Conservation (phyloP, 768 basidiomycete genomes). For the Tricholoma matsutake region DNA sequence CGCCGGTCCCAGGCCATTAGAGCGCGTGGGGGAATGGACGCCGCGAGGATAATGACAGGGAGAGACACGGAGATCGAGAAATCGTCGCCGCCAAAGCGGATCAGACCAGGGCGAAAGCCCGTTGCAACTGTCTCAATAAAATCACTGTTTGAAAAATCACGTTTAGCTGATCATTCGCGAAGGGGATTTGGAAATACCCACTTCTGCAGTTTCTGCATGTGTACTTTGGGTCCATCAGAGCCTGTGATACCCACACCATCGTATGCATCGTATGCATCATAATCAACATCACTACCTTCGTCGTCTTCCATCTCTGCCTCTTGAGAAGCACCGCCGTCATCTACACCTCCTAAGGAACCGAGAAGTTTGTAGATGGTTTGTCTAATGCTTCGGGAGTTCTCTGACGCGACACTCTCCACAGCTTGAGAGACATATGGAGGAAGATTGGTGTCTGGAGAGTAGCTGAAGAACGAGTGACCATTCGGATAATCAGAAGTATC, state of each 20-base stretch:
- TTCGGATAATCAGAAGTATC: conserved; percentile 68
- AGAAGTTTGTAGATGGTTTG: conserved; percentile 45
- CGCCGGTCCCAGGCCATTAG: conserved; percentile 73
- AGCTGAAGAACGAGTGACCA: conserved; percentile 55
- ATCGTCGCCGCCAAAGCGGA: conserved; percentile 47
- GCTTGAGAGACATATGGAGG: conserved; percentile 37
- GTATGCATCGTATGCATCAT: conserved; percentile 35
- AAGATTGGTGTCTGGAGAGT: conserved; percentile 44
- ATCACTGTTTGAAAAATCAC: conserved; percentile 37
- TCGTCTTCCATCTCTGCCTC: conserved; percentile 32
- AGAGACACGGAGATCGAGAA: conserved; percentile 55
- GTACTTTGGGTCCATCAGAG: conserved; percentile 16
- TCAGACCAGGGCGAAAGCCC: conserved; percentile 58
- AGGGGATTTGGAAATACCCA: conserved; percentile 11
- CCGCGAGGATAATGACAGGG: conserved; percentile 49
- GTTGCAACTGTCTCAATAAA: conserved; percentile 58
- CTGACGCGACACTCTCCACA: conserved; percentile 42
- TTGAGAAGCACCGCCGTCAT: conserved; percentile 4
- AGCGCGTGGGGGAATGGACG: conserved; percentile 57
- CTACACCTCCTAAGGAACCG: conserved; percentile 22
- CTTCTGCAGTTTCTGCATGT: conserved; percentile 30
- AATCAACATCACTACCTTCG: conserved; percentile 36
- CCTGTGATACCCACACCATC: conserved; percentile 14
- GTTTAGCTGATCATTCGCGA: not conserved
- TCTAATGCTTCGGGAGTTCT: conserved; percentile 40